Evolutionary conservation across 345 rosid genomes (phyloP), one percentile per base, ranked within the genome.

Genomic region (Boechera retrofracta): DNA sequence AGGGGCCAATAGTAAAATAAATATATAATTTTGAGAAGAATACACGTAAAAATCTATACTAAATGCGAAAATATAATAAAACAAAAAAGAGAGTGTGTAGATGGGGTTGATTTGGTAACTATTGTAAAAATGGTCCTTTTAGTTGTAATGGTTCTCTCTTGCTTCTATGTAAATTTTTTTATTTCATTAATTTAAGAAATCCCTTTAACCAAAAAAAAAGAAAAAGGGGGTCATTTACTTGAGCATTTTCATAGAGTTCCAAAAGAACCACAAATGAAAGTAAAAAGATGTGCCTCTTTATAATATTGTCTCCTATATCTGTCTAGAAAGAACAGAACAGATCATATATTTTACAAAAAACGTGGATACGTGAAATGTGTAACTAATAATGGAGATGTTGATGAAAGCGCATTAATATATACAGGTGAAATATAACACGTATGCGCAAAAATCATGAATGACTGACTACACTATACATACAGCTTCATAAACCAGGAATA

Each of bases 401-500:
- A 33, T 67, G 44, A 49, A 66, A 18, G 9, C 0, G 10, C 41
- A 31, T 21, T 10, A 35, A 55, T 24, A 33, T 3, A 18, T 2
- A 5, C 41, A 36, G 41, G 10, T 18, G 3, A 16, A 36, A 31
- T 31, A 33, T 16, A 10, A 18, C 5, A 45, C 18, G 9, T 36
- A 60, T 60, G 64, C 36, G 18, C 3, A 28, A 21, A 42, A 42
- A 28, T 28, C 36, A 26, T 29, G 24, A 26, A 26, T 44, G 49
- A 12, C 49, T 13, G 12, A 41, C 13, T 41, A 45, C 38, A 28
- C 24, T 31, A 31, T 21, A 57, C 15, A 15, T 10, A 41, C 51
- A 63, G 38, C 38, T 42, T 42, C 52, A 64, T 8, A 28, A 63
- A 61, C 31, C 55, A n/a, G 18, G 31, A 36, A 48, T 72, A 26